Base-by-base conservation (phyloP, 768 basidiomycete species). In the Leucocoprinus birnbaumii region DNA sequence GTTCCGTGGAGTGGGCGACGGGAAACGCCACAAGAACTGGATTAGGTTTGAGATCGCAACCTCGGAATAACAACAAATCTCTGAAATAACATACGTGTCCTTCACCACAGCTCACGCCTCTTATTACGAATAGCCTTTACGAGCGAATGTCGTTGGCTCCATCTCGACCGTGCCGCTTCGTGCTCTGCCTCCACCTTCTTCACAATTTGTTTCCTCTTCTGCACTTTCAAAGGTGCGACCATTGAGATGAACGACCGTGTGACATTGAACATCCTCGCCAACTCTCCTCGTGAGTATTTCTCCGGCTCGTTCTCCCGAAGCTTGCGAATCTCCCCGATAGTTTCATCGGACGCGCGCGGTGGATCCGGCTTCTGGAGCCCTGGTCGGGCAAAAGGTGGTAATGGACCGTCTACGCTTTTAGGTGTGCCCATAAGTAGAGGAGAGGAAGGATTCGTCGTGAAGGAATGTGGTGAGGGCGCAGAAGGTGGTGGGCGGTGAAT, bases 401-500 rank as follows among this genome's bases (percentile, higher is more conserved):
- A 69, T 13, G 73, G 71, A 0, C 61, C 63, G 2, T 57, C 58
- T 10, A 61, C 57, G 3, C 62, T 58, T 9, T 71, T 62, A 7
- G 66, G 49, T 5, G 71, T 63, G 13, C 79, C 70, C 0, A 73
- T 73, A 14, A 93, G 78, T 3, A 93, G 74, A 0, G 91, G 88
- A 0, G 91, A 94, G 5, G 80, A 69, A 9, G 91, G 91, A 8
- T 78, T 73, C 4, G 82, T 83, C 4, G 83, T 85, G 54, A 84
- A 80, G 18, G 91, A 94, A 56, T 76, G 73, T 2, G 90, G 89
- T 16, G 89, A 77, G 8, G 87, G 86, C 9, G 85, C 80, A 9
- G 86, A 83, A 0, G 91, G 88, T 0, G 91, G 91, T n/a, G 88
- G 88, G 41, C 91, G 85, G 66, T 90, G 89, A 55, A 93, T 85